Evolutionary conservation across 805 yeast genomes (phyloP), one percentile per base, ranked within the genome.

Genomic region (Suhomyces pyralidae): DNA sequence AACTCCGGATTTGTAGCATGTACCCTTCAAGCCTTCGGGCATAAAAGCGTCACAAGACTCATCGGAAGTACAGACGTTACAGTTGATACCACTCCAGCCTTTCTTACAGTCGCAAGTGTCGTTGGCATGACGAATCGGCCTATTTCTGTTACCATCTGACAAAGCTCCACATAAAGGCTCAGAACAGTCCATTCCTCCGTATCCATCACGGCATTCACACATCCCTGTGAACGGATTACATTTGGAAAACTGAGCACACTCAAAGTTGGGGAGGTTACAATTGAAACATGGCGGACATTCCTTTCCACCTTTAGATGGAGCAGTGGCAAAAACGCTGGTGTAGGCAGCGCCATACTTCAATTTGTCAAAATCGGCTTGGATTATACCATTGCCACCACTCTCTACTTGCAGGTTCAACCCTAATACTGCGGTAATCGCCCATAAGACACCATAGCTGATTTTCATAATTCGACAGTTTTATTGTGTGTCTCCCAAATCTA

Each of bases 41-140:
- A 93, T 83, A 61, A 94, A 88, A 0, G 88, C 73, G 66, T 90
- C 88, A 73, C 99, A 94, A 1, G 85, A 87, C 2, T 76, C 67
- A 65, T 94, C 96, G 4, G 67, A 65, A 22, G 77, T 73, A 70
- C 99, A 94, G 66, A 94, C 69, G 63, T 88, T 94, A 78, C 99
- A 94, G 65, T 94, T 94, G 64, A 94, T 87, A 44, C 99, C 98
- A 4, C 76, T 73, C 99, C 99, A 94, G 3, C 99, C 99, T 3
- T 77, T 78, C 48, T 81, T 80, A 71, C 99, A 93, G 0, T 73
- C 73, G 70, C 99, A 94, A 0, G 76, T 59, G 0, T 77, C 69
- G 12, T 78, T 80, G 20, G 73, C 72, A 5, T 81, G 70, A 62
- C 94, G 75, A 10, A 79, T 59, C 0, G 96, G 96, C 53, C 98